A percentile compares a stretch with the other conserved stretches of the same genome.
These are phyloP conservation scores for Fusarium nurragi DNA, from an alignment of 2,329 filamentous ascomycete genomes.

Conservation along the genomic window DNA sequence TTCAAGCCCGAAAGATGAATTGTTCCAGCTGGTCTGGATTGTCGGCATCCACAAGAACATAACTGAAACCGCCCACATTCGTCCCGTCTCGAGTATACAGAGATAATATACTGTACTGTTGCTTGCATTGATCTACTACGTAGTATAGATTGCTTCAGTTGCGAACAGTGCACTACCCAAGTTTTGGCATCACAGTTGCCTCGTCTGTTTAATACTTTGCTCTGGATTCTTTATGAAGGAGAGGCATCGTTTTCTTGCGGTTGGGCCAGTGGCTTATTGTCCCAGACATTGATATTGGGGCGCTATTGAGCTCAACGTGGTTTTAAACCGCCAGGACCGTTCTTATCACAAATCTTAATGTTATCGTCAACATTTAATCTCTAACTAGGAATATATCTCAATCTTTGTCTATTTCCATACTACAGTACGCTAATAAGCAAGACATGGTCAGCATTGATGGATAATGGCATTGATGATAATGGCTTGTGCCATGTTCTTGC, in stretches of 20 bases:
- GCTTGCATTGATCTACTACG: conserved; percentile 12
- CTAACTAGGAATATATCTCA: background rate
- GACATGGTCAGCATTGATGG: background rate
- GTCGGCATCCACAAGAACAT: background rate
- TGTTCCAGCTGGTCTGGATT: background rate
- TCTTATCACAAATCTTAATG: background rate
- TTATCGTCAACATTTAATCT: background rate
- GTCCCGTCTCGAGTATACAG: background rate
- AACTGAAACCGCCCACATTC: background rate
- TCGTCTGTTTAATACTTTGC: background rate
- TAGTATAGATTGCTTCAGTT: conserved; percentile 2
- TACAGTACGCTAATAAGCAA: background rate
- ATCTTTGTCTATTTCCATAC: background rate
- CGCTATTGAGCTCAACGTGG: conserved; percentile 2
- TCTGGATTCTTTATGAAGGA: too few relatives aligned
- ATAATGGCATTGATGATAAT: conserved; percentile 18
- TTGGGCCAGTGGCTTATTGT: too few relatives aligned
- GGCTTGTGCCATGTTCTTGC: conserved; percentile 29
- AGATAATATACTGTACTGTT: background rate
- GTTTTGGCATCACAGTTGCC: background rate
- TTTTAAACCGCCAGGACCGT: conserved; percentile 14
- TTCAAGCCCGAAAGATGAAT: background rate
- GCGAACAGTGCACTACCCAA: background rate
- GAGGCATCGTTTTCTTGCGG: too few relatives aligned
- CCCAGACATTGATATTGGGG: background rate